These are phyloP conservation scores for Bertia moriformis DNA, from an alignment of 2,329 filamentous ascomycete genomes.

Conservation along the genomic window DNA sequence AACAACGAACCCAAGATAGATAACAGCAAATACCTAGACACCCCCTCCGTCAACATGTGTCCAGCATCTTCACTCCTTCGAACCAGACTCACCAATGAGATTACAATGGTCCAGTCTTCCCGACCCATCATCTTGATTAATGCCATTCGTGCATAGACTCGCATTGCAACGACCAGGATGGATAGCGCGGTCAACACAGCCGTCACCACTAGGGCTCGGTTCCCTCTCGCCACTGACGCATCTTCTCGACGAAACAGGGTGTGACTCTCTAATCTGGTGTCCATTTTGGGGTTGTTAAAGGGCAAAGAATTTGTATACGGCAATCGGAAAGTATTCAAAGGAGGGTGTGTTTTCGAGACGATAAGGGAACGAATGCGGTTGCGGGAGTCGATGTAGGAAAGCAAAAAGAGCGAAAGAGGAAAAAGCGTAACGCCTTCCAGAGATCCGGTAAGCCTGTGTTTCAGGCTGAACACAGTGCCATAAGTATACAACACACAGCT, in stretches of 20 bases:
- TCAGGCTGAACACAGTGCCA: too few species aligned
- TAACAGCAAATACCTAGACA: conserved; percentile 4
- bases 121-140: conserved; percentile 14
- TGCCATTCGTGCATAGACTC: conserved; percentile 16
- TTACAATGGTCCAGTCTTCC: conserved; percentile 18
- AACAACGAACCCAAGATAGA: conserved; percentile 4
- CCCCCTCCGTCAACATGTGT: neutral
- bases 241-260: neutral
- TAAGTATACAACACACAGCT: too few species aligned
- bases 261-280: neutral
- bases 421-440: too few species aligned
- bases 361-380: too few species aligned
- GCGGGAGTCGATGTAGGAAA: too few species aligned
- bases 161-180: conserved; percentile 12
- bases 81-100: conserved; percentile 16
- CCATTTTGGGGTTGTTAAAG: neutral
- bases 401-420: too few species aligned
- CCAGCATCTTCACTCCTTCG: neutral
- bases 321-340: neutral
- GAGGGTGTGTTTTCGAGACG: too few species aligned
- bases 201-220: conserved; percentile 6
- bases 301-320: neutral
- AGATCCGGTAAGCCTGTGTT: too few species aligned
- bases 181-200: conserved; percentile 13
- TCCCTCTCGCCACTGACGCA: neutral